Evolutionary conservation across 1,284 basidiomycete genomes (phyloP).

Genomic region (Meripilus lineatus): DNA sequence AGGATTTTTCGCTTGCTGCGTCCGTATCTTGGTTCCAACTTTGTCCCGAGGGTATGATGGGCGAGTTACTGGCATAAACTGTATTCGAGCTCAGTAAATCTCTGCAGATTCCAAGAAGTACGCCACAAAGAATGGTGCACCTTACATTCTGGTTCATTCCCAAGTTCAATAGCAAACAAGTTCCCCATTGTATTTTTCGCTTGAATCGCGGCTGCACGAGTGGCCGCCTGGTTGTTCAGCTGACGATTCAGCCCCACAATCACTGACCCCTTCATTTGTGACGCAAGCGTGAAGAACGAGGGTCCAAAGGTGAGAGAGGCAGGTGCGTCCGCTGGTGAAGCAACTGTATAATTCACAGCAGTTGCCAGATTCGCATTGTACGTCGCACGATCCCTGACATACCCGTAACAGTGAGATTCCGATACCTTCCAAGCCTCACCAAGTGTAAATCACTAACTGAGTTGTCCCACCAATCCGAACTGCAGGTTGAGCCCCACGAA

Average conservation of each 20-base stretch:
- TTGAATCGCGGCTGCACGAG: constrained; percentile 30
- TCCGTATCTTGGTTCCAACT: constrained; percentile 31
- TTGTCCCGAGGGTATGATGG: constrained; percentile 26
- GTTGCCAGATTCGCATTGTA: constrained; percentile 29
- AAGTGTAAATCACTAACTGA: constrained; percentile 28
- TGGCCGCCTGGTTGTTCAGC: constrained; percentile 35
- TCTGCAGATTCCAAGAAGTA: neutral
- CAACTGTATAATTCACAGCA: constrained; percentile 37
- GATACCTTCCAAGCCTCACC: neutral
- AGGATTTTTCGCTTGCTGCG: constrained; percentile 31
- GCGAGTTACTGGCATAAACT: constrained; percentile 28
- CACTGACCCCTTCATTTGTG: constrained; percentile 30
- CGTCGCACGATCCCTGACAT: constrained; percentile 36
- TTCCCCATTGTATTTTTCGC: constrained; percentile 32
- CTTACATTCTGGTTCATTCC: constrained; percentile 42
- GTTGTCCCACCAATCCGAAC: constrained; percentile 41
- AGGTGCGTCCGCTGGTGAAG: constrained; percentile 34
- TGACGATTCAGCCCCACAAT: constrained; percentile 38
- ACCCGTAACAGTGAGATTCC: neutral
- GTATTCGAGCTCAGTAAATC: neutral
- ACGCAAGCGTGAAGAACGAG: constrained; percentile 34
- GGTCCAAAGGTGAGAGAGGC: constrained; percentile 36
- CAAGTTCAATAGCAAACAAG: constrained; percentile 36
- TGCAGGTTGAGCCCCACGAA: constrained; percentile 33
- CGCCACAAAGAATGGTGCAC: constrained; percentile 2